Evolutionary conservation across 2,329 filamentous ascomycete genomes (phyloP), one percentile per base, ranked within the genome.

Genomic region (Fusarium palustre): DNA sequence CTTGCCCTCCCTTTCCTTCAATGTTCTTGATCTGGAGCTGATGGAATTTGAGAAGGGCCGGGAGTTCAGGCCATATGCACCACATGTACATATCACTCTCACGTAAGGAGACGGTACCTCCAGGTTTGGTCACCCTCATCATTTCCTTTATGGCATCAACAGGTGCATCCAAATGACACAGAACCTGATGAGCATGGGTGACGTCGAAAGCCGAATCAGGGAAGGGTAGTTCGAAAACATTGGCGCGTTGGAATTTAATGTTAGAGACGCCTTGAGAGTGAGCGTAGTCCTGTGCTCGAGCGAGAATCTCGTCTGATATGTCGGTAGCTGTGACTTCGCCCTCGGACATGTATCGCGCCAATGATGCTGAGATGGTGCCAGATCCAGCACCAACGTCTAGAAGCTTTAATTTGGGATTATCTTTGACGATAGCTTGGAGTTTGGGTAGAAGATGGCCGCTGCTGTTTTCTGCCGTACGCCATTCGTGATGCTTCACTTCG

Each of bases 311-410:
- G 10, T 76, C 71, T 3, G 76, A 77, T 28, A 78, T 63, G 48
- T 78, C 76, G 4, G 75, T 77, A 1, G 76, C 76, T 1, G 64
- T 75, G 3, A 83, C 75, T 9, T 72, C 64, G n/a, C 83, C 83
- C 8, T 79, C 46, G 5, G 78, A 76, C 3, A 81, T 81, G 59
- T 79, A 76, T 34, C 77, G 76, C 43, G 79, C 79, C 41, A 86
- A 74, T 10, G 79, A 81, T 0, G 77, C 75, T 6, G 83, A 82
- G 70, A 86, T 85, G 31, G 81, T 84, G 4, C 83, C 84, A 1
- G 84, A 82, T 0, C 84, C 84, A 57, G 83, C 83, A 42, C 84
- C 84, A 12, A 85, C 79, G 52, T 86, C 84, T 38, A 86, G 78
- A 24, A 86, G 75, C 31, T 71, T 74, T 46, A 82, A 73, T 1